phyloP scores from a whole-genome alignment of 73 alveolate genomes.

The Paramecium sexaurelia region DNA sequence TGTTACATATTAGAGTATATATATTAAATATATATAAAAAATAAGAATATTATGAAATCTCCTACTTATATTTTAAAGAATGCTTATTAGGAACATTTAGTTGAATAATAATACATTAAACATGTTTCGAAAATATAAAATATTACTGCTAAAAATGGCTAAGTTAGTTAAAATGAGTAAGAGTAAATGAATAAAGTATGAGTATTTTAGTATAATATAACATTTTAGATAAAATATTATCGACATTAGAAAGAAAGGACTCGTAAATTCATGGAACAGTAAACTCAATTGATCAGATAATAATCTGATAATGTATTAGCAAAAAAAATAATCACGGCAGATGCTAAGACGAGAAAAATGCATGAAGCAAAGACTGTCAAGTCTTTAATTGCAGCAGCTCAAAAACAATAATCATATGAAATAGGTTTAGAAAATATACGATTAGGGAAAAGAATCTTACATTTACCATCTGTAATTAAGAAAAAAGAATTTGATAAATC shows the following conservation, averaged over 20 bases:
- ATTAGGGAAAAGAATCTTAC: conserved; percentile 18
- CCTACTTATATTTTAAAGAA: conserved; percentile 52
- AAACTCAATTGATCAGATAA: neutral
- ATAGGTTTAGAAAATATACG: conserved; percentile 35
- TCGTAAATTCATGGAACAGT: neutral
- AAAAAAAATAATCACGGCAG: neutral
- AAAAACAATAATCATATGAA: conserved; percentile 14
- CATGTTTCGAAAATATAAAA: conserved; percentile 18
- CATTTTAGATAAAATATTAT: neutral
- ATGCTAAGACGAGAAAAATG: neutral
- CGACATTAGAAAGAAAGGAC: conserved; percentile 33
- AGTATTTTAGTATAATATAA: neutral
- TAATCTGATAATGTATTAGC: neutral
- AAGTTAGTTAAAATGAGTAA: neutral
- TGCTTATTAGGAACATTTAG: conserved; percentile 13
- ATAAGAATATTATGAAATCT: conserved; percentile 19
- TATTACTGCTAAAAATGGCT: neutral
- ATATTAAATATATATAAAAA: neutral
- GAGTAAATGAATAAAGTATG: conserved; percentile 25
- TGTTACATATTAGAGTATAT: no score
- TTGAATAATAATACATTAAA: neutral
- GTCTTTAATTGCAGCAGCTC: conserved; percentile 5
- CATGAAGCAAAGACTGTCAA: neutral
- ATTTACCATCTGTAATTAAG: neutral
- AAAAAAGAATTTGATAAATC: conserved; percentile 6